Base-by-base conservation (phyloP, 768 basidiomycete genomes). In the Boletus sp. region DNA sequence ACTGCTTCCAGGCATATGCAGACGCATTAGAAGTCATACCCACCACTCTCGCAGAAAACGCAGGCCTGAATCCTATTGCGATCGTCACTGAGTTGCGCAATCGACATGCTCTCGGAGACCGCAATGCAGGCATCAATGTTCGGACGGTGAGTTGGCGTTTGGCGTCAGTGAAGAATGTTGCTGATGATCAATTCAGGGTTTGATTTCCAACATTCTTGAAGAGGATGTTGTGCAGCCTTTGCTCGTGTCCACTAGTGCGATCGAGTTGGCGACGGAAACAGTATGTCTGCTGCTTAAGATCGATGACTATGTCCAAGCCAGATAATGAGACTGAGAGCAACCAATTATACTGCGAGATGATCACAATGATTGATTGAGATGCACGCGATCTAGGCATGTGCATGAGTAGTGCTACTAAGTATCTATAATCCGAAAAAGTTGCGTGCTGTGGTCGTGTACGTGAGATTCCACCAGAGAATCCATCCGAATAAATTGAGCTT, bases 61-160 rank as follows among this genome's bases (percentile, higher is more conserved):
- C 97, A 24, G 97, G 97, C 42, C 80, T 99, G 55, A 97, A 98
- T 75, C 94, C 97, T 7, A 98, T 99, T 62, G 88, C 93, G 7
- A 98, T 99, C 69, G 95, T 99, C 53, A 99, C 97, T 29, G 97
- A 99, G 69, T 79, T 99, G 53, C 85, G 97, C 60, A 99, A 99
- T 76, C 83, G 94, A 61, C 97, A 99, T 73, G 95, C 97, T 2
- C 79, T 94, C 9, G 97, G 97, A 35, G 97, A 99, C 65, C 82
- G 83, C 60, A 94, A 89, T 63, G 95, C 97, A 29, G 97, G 97
- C 33, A 98, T 99, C 75, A 99, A 98, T 72, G 94, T 99, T 60
- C 87, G 96, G 66, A 98, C 95, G 80, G 94, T 93, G 65, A 42
- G 83, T 71, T 47, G 35, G 24, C 8, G 17, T 47, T 51, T 9